Percentiles rank a stretch among this genome's conserved stretches.
Evolutionary conservation across 306 rosid species (phyloP).

Genomic region (Urtica urens): DNA sequence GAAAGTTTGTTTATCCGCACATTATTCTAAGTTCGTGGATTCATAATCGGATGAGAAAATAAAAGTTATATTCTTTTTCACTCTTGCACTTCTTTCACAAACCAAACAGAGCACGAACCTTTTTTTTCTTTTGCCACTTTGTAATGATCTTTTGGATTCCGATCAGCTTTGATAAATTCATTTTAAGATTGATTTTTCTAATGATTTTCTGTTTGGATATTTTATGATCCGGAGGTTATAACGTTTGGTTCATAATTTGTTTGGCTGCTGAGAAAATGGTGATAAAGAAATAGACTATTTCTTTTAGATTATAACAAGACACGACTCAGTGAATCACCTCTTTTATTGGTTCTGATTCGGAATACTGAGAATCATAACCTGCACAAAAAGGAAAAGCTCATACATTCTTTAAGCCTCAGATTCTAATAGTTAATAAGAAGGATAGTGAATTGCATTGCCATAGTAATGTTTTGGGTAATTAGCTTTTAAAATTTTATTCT

Average conservation of each 20-base stretch:
- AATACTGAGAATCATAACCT: background rate
- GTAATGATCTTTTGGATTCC: constrained; percentile 27
- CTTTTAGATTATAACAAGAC: background rate
- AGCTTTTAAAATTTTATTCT: constrained; percentile 1
- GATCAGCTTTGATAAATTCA: constrained; percentile 25
- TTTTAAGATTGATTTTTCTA: constrained; percentile 1
- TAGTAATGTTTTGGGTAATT: no score
- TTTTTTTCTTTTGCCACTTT: constrained; percentile 14
- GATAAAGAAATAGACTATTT: background rate
- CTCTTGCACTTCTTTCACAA: constrained; percentile 24
- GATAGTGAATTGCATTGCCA: no score
- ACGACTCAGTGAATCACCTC: background rate
- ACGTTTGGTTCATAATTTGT: constrained; percentile 17
- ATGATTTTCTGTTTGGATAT: constrained; percentile 4
- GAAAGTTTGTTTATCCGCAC: constrained; percentile 39
- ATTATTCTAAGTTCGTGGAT: constrained; percentile 8
- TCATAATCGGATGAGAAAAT: constrained; percentile 6
- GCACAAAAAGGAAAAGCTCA: no score
- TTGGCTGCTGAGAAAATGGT: constrained; percentile 10
- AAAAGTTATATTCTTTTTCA: constrained; percentile 14
- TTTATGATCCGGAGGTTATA: background rate
- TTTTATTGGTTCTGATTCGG: constrained; percentile 3
- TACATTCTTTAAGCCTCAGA: no score
- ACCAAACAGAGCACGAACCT: constrained; percentile 25
- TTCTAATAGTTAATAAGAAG: no score